A percentile compares a stretch with the other conserved stretches of the same genome.
phyloP scores from a whole-genome alignment of 2,329 filamentous ascomycete species.

The Ascosphaera acerosa region DNA sequence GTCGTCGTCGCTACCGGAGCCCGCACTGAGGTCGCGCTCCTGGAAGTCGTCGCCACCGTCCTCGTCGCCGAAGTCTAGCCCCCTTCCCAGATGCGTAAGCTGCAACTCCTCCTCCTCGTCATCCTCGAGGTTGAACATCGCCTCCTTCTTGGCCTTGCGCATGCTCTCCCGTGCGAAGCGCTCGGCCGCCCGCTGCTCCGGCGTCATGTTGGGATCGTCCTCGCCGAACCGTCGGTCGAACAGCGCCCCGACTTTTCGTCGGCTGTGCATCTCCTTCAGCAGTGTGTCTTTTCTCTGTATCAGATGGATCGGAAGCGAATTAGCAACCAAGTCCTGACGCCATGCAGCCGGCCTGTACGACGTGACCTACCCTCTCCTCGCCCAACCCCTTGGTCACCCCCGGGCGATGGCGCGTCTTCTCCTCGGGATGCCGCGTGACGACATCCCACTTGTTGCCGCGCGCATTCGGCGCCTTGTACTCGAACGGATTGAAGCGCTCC shows the following conservation, averaged over 20 bases:
- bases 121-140: constrained; percentile 78
- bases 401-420: constrained; percentile 40
- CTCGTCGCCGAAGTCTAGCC: constrained; percentile 36
- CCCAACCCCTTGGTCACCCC: constrained; percentile 63
- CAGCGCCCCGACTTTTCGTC: constrained; percentile 80
- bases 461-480: constrained; percentile 58
- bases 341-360: too few relatives aligned
- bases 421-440: constrained; percentile 33
- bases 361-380: constrained; percentile 47
- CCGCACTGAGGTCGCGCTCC: constrained; percentile 45
- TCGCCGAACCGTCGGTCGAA: constrained; percentile 88
- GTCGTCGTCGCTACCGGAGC: constrained; percentile 30
- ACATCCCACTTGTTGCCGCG: constrained; percentile 67
- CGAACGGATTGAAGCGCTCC: constrained; percentile 95
- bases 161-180: constrained; percentile 77
- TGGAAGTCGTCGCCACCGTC: constrained; percentile 46
- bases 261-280: constrained; percentile 65
- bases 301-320: constrained; percentile 1
- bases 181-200: constrained; percentile 77
- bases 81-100: constrained; percentile 65
- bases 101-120: constrained; percentile 41
- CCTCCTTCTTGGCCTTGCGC: constrained; percentile 46
- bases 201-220: constrained; percentile 77
- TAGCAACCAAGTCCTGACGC: too few relatives aligned
- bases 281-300: constrained; percentile 50